A percentile compares a stretch with the other conserved stretches of the same genome.
Evolutionary conservation across 2,329 filamentous ascomycete species (phyloP).

Genomic region (Aspergillus japonicus): DNA sequence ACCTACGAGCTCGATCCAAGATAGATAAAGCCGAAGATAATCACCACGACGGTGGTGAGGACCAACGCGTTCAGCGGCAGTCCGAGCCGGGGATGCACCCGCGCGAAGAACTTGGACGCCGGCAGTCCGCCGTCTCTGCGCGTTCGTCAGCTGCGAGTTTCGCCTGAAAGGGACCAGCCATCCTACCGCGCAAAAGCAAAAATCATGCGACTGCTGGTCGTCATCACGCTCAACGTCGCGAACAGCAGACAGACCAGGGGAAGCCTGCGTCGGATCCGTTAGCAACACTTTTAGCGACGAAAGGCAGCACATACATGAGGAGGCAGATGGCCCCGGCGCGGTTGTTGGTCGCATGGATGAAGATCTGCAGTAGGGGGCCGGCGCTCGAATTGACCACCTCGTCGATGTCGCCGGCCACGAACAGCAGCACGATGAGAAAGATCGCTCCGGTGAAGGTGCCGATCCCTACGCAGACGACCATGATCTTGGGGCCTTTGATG

Average conservation of each 20-base stretch:
- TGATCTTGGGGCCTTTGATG: conserved; percentile 61
- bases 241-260: conserved; percentile 30
- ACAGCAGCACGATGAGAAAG: conserved; percentile 62
- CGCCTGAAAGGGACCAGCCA: no score
- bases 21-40: conserved; percentile 68
- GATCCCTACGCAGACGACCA: conserved; percentile 63
- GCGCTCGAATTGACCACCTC: conserved; percentile 55
- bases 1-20: conserved; percentile 55
- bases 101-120: conserved; percentile 58
- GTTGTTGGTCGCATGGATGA: conserved; percentile 62
- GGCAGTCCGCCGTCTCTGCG: conserved; percentile 64
- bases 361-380: conserved; percentile 61
- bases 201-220: conserved; percentile 34
- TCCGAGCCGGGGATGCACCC: conserved; percentile 59
- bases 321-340: conserved; percentile 61
- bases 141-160: not conserved
- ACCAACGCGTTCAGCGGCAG: conserved; percentile 66
- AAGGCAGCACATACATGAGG: conserved; percentile 48
- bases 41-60: conserved; percentile 59
- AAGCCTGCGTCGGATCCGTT: conserved; percentile 18
- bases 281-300: not conserved
- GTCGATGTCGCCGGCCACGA: conserved; percentile 59
- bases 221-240: conserved; percentile 33
- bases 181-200: conserved; percentile 30
- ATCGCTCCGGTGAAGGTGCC: conserved; percentile 62